Conservation (phyloP, 192 early-diverging fungal genomes). For the Rhizophagus clarus region DNA sequence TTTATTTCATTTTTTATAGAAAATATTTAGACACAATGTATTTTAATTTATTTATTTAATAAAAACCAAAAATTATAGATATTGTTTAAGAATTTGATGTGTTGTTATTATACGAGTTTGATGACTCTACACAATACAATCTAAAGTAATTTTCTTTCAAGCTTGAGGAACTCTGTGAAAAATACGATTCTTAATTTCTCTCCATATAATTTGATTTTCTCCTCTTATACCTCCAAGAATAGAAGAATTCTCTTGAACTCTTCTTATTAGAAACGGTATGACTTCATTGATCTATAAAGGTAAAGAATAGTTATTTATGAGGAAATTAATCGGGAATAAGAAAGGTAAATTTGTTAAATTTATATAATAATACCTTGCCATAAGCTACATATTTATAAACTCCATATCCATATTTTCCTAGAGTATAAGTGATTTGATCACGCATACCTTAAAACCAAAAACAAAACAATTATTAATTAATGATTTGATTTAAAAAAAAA, state of each 20-base stretch:
- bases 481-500: neutral
- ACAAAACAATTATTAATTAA: neutral
- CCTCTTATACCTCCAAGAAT: conserved; percentile 64
- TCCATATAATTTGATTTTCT: conserved; percentile 61
- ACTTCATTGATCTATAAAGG: conserved; percentile 69
- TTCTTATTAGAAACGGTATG: conserved; percentile 90
- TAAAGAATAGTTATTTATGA: neutral
- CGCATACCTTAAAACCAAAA: conserved; percentile 70
- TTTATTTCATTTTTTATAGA: no score
- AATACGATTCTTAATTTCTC: conserved; percentile 57
- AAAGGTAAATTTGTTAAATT: neutral
- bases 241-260: conserved; percentile 92
- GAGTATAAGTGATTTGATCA: conserved; percentile 81
- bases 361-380: conserved; percentile 49
- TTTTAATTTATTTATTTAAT: no score
- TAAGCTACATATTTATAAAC: conserved; percentile 95
- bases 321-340: neutral
- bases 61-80: no score
- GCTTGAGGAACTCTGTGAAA: neutral
- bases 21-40: no score
- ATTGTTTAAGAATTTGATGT: no score
- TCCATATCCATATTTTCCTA: conserved; percentile 74
- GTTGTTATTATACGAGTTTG: no score
- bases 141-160: no score
- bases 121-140: no score